These are phyloP conservation scores for Goffeauzyma gilvescens DNA, from an alignment of 768 basidiomycete genomes.

Conservation along the genomic window DNA sequence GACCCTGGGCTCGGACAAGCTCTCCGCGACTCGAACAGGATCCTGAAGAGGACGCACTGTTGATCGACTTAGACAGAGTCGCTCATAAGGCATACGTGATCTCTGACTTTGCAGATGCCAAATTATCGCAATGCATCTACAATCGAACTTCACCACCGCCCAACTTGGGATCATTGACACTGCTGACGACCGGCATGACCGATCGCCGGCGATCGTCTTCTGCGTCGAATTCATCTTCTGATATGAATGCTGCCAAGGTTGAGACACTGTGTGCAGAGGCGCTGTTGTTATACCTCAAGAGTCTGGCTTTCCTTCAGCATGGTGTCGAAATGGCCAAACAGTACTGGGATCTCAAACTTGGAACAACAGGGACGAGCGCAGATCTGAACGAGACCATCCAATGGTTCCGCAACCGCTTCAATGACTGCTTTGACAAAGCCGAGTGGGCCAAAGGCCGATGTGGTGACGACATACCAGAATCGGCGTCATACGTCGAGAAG, in stretches of 20 bases:
- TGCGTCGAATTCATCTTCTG: constrained; percentile 13
- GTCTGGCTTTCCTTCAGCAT: constrained; percentile 75
- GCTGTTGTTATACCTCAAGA: constrained; percentile 27
- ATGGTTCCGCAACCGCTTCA: constrained; percentile 87
- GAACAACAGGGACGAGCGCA: constrained; percentile 14
- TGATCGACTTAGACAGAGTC: constrained; percentile 61
- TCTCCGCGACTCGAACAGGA: constrained; percentile 12
- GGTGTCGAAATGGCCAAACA: constrained; percentile 58
- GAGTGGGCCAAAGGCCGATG: constrained; percentile 37
- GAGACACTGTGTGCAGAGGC: constrained; percentile 26
- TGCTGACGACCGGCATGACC: constrained; percentile 1
- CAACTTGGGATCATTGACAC: constrained; percentile 1
- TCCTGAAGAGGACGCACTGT: constrained; percentile 44
- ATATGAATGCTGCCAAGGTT: constrained; percentile 8
- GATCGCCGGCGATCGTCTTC: constrained; percentile 25
- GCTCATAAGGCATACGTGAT: constrained; percentile 92
- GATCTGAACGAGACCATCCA: constrained; percentile 39
- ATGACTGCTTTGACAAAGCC: constrained; percentile 83
- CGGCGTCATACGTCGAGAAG: constrained; percentile 69
- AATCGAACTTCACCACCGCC: no score
- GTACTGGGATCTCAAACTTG: constrained; percentile 37
- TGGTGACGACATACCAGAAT: constrained; percentile 52
- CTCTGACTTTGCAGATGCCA: constrained; percentile 71
- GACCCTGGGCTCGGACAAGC: constrained; percentile 37
- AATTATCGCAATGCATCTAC: constrained; percentile 39